phyloP scores from a whole-genome alignment of 2,329 filamentous ascomycete species.

The Sclerotiophoma versabilis region DNA sequence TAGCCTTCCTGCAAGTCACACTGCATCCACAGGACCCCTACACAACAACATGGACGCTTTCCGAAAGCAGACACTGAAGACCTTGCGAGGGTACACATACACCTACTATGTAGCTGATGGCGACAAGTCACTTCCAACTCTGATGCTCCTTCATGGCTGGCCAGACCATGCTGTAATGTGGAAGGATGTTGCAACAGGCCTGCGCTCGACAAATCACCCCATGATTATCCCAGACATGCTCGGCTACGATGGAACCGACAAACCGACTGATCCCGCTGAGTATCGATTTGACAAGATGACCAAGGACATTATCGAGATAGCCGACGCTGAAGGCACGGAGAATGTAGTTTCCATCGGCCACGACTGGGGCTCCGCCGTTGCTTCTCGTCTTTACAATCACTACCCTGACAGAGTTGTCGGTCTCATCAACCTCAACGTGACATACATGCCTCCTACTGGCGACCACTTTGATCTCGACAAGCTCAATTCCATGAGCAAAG shows the following conservation, averaged over 20 bases:
- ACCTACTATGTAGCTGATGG: constrained; percentile 36
- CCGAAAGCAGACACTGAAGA: constrained; percentile 36
- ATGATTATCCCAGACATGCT: constrained; percentile 51
- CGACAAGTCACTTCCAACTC: constrained; percentile 29
- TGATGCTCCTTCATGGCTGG: constrained; percentile 58
- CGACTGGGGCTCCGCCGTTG: constrained; percentile 57
- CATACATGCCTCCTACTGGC: constrained; percentile 49
- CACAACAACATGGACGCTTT: constrained; percentile 33
- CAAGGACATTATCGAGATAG: constrained; percentile 35
- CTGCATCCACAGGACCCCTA: not conserved
- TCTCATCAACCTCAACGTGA: constrained; percentile 53
- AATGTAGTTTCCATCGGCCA: constrained; percentile 56
- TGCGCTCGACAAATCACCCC: constrained; percentile 52
- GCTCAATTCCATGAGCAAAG: constrained; percentile 41
- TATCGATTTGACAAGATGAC: constrained; percentile 35
- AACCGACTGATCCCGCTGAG: constrained; percentile 33
- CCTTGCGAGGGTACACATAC: constrained; percentile 36
- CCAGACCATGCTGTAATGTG: constrained; percentile 58
- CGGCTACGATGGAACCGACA: constrained; percentile 49
- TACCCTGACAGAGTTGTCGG: constrained; percentile 52
- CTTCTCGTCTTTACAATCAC: constrained; percentile 53
- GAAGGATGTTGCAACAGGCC: constrained; percentile 50
- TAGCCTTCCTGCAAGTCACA: not conserved
- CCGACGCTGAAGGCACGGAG: constrained; percentile 31
- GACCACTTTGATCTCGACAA: constrained; percentile 49